Percentiles rank a stretch among this genome's conserved stretches.
Conservation (phyloP, 1,139 yeast genomes). For the Hemisphaericaspora subhashii region DNA sequence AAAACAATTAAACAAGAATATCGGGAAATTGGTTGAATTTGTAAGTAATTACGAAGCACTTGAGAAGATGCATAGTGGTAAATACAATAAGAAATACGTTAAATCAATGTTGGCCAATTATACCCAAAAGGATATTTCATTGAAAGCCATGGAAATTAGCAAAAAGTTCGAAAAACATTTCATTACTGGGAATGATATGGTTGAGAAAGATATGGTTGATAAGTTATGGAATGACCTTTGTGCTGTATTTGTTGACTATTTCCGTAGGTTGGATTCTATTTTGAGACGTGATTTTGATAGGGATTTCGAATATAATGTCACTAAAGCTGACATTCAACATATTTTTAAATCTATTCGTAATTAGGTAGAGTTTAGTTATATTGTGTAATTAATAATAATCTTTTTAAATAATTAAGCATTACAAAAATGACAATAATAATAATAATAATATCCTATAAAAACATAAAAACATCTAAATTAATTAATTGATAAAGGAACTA, state of each 20-base stretch:
- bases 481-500: background rate
- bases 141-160: conserved; percentile 56
- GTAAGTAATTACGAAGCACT: conserved; percentile 63
- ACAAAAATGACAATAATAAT: no score
- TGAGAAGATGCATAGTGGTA: conserved; percentile 44
- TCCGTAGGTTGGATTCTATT: conserved; percentile 38
- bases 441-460: no score
- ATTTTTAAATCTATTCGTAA: conserved; percentile 24
- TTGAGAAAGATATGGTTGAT: conserved; percentile 48
- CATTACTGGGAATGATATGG: conserved; percentile 39
- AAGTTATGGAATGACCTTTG: conserved; percentile 47
- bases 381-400: no score
- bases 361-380: no score
- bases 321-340: conserved; percentile 36
- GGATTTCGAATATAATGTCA: conserved; percentile 40
- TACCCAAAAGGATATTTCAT: conserved; percentile 57
- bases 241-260: conserved; percentile 33
- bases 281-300: conserved; percentile 38
- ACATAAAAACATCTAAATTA: no score
- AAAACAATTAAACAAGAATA: conserved; percentile 40
- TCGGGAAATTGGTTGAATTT: conserved; percentile 68
- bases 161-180: conserved; percentile 63
- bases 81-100: conserved; percentile 60
- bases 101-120: conserved; percentile 56
- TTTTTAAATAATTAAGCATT: no score